These are phyloP conservation scores for Quercus dentata DNA, from an alignment of 306 rosid species.

Conservation along the genomic window DNA sequence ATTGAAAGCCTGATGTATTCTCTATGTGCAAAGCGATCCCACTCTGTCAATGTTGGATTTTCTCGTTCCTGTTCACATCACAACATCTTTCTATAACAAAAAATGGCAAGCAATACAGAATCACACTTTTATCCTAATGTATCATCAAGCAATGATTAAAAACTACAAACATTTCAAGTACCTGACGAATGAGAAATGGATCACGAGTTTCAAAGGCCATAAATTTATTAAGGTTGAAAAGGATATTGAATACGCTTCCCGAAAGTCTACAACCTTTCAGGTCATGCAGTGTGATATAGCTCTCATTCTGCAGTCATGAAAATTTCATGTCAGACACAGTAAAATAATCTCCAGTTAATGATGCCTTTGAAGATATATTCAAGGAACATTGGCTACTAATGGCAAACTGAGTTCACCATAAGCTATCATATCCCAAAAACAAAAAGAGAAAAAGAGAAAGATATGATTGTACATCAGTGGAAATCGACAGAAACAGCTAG, in stretches of 20 bases:
- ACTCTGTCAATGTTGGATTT: conserved; percentile 97
- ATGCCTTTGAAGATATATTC: neutral
- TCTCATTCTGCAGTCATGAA: conserved; percentile 65
- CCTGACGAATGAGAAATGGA: conserved; percentile 99
- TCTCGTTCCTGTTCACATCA: conserved; percentile 85
- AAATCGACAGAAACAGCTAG: too few relatives aligned
- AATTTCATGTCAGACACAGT: conserved; percentile 8
- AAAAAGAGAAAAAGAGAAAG: too few relatives aligned
- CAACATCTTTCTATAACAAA: conserved; percentile 23
- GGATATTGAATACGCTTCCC: conserved; percentile 91
- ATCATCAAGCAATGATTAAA: neutral
- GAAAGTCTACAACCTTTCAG: conserved; percentile 94
- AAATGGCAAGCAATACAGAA: conserved; percentile 10
- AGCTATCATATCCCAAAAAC: neutral
- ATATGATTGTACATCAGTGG: neutral
- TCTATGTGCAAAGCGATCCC: conserved; percentile 99
- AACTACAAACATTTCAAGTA: conserved; percentile 23
- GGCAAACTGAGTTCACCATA: neutral
- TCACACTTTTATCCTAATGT: neutral
- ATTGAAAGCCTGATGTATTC: conserved; percentile 98
- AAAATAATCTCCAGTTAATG: neutral
- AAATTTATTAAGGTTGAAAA: conserved; percentile 97
- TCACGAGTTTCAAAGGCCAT: conserved; percentile 99
- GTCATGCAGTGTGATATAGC: conserved; percentile 68
- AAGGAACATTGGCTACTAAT: neutral